Base-by-base conservation (phyloP, 306 rosid species). In the Glycine tomentella region DNA sequence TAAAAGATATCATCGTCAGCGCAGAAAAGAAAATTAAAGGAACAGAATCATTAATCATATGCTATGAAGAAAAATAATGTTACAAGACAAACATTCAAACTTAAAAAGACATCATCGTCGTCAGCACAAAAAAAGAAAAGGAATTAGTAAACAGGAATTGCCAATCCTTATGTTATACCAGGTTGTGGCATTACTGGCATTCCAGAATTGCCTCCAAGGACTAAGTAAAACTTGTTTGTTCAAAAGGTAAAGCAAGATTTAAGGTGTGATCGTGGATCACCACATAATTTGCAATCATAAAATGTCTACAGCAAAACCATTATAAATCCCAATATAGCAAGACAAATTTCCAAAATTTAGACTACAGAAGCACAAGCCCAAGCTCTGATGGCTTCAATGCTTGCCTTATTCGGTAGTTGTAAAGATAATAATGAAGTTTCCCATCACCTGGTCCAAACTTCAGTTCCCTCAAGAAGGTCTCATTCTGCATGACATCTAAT, bases 361-460 rank as follows among this genome's bases (percentile, higher is more conserved):
- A 73, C 84, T 86, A 90, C 66, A 90, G 88, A 76, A 90, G 93
- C 87, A 90, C 93, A 61, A 90, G 93, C 6, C 93, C 93, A 42
- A 90, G 93, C 80, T 90, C 90, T 17, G 91, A 82, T 4, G 93
- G 86, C 86, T 73, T 86, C 90, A 90, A 33, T 56, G 85, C 87
- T 2, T 81, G 69, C 83, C 72, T 82, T 61, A 86, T 45, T 68
- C 91, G 81, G 49, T 90, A 87, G 84, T 90, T 90, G 83, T 87
- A 90, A 3, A 90, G 93, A 87, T 90, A 90, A 64, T 90, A 90
- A 81, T 90, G 91, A 75, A 90, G 93, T 75, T 87, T 87, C 59
- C 91, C 93, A 66, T 90, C 93, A 46, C 93, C 93, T 55, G 90
- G 93, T 62, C 93, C 93, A 68, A 90, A 90, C 70, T 90, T 90